A percentile compares a stretch with the other conserved stretches of the same genome.
phyloP scores from a whole-genome alignment of 2,329 filamentous ascomycete genomes.

The Hymenoscyphus fraxineus region DNA sequence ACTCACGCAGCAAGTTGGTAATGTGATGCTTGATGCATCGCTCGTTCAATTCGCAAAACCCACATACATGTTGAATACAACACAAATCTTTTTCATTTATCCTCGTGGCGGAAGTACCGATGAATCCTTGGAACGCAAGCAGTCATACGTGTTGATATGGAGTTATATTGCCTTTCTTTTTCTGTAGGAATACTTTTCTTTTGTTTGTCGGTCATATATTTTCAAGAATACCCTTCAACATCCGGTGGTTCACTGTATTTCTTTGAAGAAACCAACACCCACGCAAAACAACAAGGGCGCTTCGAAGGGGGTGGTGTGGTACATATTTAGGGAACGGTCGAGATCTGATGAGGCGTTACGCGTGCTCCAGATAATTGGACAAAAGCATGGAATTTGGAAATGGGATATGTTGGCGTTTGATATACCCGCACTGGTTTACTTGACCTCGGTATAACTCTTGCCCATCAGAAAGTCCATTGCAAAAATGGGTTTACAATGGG shows the following conservation, averaged over 20 bases:
- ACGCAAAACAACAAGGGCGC: slow-evolving; percentile 3
- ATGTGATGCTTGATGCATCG: slow-evolving; percentile 4
- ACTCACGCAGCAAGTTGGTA: not conserved
- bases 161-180: not conserved
- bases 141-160: slow-evolving; percentile 14
- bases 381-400: slow-evolving; percentile 15
- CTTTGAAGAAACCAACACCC: slow-evolving; percentile 5
- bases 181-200: slow-evolving; percentile 16
- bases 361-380: slow-evolving; percentile 6
- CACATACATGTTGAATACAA: not conserved
- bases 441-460: slow-evolving; percentile 1
- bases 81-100: slow-evolving; percentile 1
- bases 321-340: slow-evolving; percentile 2
- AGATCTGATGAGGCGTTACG: slow-evolving; percentile 13
- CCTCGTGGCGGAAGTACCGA: not conserved
- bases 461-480: slow-evolving; percentile 1
- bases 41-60: not conserved
- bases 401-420: slow-evolving; percentile 18
- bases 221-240: slow-evolving; percentile 9
- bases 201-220: slow-evolving; percentile 10
- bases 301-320: not conserved
- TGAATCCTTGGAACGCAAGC: slow-evolving; percentile 7
- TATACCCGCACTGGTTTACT: slow-evolving; percentile 17
- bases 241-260: not conserved
- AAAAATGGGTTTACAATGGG: not conserved